Evolutionary conservation across 73 alveolate genomes (phyloP).

Genomic region (Breviolum minutum): DNA sequence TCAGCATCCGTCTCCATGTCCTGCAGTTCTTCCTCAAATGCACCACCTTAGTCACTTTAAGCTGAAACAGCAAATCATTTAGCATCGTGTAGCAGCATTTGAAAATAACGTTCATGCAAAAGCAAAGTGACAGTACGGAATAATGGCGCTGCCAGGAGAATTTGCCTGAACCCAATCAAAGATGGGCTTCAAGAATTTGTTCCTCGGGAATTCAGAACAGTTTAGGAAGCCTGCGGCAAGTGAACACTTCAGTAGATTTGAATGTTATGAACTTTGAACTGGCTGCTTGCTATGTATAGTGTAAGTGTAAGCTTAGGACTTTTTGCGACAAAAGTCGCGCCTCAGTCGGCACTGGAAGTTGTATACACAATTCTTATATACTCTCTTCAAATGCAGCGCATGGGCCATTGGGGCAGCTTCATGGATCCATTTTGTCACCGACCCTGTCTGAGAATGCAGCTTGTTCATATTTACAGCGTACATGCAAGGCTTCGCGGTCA

Average conservation of each 20-base stretch:
- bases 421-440: not conserved
- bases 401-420: no score
- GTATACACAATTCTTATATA: no score
- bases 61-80: not conserved
- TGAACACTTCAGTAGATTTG: not conserved
- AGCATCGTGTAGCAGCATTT: not conserved
- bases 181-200: constrained; percentile 93
- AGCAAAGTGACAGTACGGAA: constrained; percentile 67
- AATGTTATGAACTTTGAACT: no score
- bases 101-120: not conserved
- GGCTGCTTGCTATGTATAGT: no score
- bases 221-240: not conserved
- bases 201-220: constrained; percentile 1
- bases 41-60: constrained; percentile 37
- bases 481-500: constrained; percentile 99
- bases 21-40: constrained; percentile 82
- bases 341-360: not conserved
- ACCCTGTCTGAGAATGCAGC: not conserved
- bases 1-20: constrained; percentile 86
- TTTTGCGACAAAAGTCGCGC: constrained; percentile 75
- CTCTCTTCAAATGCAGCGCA: not conserved
- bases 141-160: constrained; percentile 90
- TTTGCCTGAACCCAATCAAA: constrained; percentile 90
- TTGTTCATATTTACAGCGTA: constrained; percentile 98
- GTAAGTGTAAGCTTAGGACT: not conserved